Evolutionary conservation across 257 asterid genomes (phyloP), one percentile per base, ranked within the genome.

Genomic region (Ballota nigra): DNA sequence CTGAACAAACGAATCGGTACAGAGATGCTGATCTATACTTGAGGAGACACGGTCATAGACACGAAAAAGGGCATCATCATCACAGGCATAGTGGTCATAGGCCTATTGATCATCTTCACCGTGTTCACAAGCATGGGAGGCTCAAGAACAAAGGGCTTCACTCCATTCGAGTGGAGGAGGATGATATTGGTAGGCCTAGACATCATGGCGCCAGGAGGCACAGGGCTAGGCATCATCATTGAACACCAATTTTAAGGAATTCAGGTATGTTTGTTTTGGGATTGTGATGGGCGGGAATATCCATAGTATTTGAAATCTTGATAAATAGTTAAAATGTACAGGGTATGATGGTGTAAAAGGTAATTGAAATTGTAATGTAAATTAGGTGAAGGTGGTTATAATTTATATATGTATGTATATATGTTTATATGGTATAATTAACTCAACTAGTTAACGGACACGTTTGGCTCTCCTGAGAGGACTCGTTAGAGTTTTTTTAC

Each of bases 111-210:
- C 76, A 90, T 68, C 89, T 81, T 73, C 98, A 86, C 77, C 97
- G 84, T 81, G 95, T 86, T 49, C 88, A 86, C 31, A 90, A 81
- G 81, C 96, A 85, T 67, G 78, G 87, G 68, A 79, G 81, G 73
- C 55, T 69, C 78, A 82, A 80, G 81, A 76, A 75, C 73, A 63
- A 83, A 51, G 85, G 86, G 24, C 77, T 68, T 68, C 85, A 61
- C 23, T 58, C 74, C 55, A 71, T 38, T 61, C 69, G 73, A 73
- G 69, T 69, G 47, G 86, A 79, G 60, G 83, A 84, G 55, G 55
- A 16, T 15, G 53, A 15, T 47, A n/a, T 47, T 29, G 82, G 74
- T 23, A 33, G 71, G 49, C 24, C 51, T 51, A 76, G 85, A 65
- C 85, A 75, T 76, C 84, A 81, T 51, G 70, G 84, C 58, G 73